These are phyloP conservation scores for Balakata baccata DNA, from an alignment of 345 rosid genomes.

Conservation along the genomic window DNA sequence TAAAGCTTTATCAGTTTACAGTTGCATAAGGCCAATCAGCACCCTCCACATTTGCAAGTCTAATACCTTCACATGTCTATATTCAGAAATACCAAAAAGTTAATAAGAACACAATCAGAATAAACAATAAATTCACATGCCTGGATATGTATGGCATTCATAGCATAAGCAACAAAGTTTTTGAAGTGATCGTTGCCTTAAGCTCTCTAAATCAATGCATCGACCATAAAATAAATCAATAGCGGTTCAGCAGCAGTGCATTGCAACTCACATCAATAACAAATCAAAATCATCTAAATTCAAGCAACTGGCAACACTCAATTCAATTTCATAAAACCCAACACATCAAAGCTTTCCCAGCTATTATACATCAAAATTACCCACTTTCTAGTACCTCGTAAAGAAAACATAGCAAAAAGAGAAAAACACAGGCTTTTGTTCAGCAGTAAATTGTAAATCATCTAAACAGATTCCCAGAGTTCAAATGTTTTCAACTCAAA, in stretches of 20 bases:
- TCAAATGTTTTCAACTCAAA: not conserved
- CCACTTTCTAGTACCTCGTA: not conserved
- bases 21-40: too few relatives aligned
- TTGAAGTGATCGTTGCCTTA: conserved; percentile 6
- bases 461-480: not conserved
- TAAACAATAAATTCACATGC: too few relatives aligned
- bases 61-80: too few relatives aligned
- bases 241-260: conserved; percentile 1
- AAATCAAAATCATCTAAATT: not conserved
- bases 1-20: too few relatives aligned
- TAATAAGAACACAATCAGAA: too few relatives aligned
- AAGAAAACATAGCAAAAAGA: not conserved
- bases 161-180: too few relatives aligned
- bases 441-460: not conserved
- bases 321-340: conserved; percentile 1
- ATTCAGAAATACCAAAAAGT: too few relatives aligned
- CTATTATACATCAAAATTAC: not conserved
- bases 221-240: not conserved
- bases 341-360: not conserved
- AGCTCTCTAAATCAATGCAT: conserved; percentile 2
- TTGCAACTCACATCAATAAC: not conserved
- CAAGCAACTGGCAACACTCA: not conserved
- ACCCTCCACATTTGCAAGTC: too few relatives aligned
- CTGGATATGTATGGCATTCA: too few relatives aligned
- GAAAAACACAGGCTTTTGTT: not conserved